These are phyloP conservation scores for Crithidia acanthocephali DNA, from an alignment of 208 protist genomes.

Conservation along the genomic window DNA sequence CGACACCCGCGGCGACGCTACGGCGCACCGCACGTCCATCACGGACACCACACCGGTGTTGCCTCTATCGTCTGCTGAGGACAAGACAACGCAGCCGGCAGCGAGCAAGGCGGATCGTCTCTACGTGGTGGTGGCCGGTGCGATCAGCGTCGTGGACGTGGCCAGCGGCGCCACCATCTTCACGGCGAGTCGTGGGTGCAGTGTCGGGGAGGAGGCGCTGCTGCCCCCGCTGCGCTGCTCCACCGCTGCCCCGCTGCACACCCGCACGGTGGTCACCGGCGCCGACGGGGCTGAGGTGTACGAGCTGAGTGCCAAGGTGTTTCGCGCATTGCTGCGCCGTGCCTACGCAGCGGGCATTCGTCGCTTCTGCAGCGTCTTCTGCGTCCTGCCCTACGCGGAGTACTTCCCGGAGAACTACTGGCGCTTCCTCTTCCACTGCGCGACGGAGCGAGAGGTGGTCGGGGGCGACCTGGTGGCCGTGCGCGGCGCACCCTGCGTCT, in stretches of 20 bases:
- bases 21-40: not conserved
- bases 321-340: slow-evolving; percentile 15
- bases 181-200: not conserved
- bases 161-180: not conserved
- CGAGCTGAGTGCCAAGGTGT: slow-evolving; percentile 8
- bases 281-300: slow-evolving; percentile 13
- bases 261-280: slow-evolving; percentile 16
- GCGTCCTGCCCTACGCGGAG: slow-evolving; percentile 14
- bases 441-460: slow-evolving; percentile 15
- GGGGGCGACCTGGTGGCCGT: slow-evolving; percentile 18
- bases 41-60: not conserved
- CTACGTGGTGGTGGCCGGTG: slow-evolving; percentile 15
- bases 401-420: slow-evolving; percentile 27
- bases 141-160: slow-evolving; percentile 16
- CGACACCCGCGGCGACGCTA: not conserved
- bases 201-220: slow-evolving; percentile 18
- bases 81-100: too few relatives aligned
- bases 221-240: slow-evolving; percentile 16
- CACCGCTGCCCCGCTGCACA: slow-evolving; percentile 11
- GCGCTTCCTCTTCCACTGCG: slow-evolving; percentile 20
- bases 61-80: not conserved
- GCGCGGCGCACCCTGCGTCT: not conserved
- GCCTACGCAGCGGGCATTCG: slow-evolving; percentile 14
- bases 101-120: not conserved
- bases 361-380: slow-evolving; percentile 24